Percentiles rank a stretch among this genome's conserved stretches.
These are phyloP conservation scores for Nematocida sp. DNA, from an alignment of 371 early-diverging fungal species.

Conservation along the genomic window DNA sequence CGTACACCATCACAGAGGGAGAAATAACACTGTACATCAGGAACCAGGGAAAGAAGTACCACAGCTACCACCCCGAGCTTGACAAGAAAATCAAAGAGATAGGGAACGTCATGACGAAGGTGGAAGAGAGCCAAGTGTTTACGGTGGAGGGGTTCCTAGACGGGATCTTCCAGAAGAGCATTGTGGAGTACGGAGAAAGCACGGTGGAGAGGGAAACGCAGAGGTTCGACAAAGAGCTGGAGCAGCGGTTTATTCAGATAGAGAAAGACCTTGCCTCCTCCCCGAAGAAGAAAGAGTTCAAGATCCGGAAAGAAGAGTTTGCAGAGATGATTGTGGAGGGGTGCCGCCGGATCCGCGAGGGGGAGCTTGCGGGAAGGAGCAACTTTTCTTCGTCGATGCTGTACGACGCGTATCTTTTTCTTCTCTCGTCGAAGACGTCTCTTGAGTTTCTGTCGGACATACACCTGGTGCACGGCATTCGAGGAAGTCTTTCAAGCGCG, in stretches of 20 bases:
- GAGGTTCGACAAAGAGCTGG: slow-evolving; percentile 3
- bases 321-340: neutral
- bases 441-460: slow-evolving; percentile 16
- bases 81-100: slow-evolving; percentile 42
- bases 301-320: slow-evolving; percentile 29
- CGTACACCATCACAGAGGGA: slow-evolving; percentile 13
- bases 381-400: slow-evolving; percentile 32
- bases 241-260: neutral
- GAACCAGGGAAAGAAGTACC: neutral
- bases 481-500: no score
- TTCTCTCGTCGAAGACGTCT: neutral
- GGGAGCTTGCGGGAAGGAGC: neutral
- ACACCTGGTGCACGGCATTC: neutral
- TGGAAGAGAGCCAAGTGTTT: neutral
- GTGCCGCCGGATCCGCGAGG: neutral
- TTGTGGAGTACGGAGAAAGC: slow-evolving; percentile 37
- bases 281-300: neutral
- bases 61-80: slow-evolving; percentile 44
- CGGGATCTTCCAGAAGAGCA: slow-evolving; percentile 32
- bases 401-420: slow-evolving; percentile 26
- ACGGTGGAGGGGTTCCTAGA: slow-evolving; percentile 37
- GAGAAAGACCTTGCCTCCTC: neutral
- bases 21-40: slow-evolving; percentile 24
- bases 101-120: slow-evolving; percentile 8
- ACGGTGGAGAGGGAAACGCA: neutral